Percentiles rank a stretch among this genome's conserved stretches.
Evolutionary conservation across 176 grass and related monocot genomes (phyloP).

Genomic region (Typha latifolia): DNA sequence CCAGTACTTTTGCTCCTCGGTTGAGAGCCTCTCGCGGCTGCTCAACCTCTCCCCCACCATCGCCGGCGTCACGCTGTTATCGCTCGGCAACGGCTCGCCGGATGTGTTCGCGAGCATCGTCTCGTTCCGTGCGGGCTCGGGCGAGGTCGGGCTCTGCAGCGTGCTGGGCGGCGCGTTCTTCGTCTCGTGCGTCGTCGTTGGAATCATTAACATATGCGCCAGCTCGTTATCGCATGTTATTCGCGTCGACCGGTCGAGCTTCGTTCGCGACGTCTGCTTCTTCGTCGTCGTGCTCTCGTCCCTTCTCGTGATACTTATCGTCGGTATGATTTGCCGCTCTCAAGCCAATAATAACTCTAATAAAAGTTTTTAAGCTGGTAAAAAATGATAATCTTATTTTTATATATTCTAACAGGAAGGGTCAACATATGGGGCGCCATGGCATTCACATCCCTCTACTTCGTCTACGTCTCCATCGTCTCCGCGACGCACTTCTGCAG

Average conservation of each 20-base stretch:
- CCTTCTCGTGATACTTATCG: conserved; percentile 40
- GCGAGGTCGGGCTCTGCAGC: conserved; percentile 60
- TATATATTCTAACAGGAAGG: not conserved
- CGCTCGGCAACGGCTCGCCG: conserved; percentile 6
- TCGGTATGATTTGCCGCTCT: not conserved
- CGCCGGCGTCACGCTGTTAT: not conserved
- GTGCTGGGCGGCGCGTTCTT: conserved; percentile 77
- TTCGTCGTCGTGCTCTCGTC: conserved; percentile 61
- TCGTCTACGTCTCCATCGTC: conserved; percentile 55
- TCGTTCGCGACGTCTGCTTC: conserved; percentile 70
- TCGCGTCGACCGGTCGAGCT: conserved; percentile 42
- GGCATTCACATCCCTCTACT: conserved; percentile 65
- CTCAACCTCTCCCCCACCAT: conserved; percentile 11
- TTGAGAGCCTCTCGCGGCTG: conserved; percentile 11
- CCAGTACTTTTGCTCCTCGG: conserved; percentile 11
- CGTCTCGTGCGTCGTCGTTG: conserved; percentile 73
- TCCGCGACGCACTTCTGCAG: conserved; percentile 64
- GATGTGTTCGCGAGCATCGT: conserved; percentile 2
- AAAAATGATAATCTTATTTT: no score
- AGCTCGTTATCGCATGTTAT: not conserved
- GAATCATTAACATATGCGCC: conserved; percentile 44
- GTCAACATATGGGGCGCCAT: conserved; percentile 62
- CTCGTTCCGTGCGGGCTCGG: conserved; percentile 21
- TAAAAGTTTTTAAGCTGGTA: no score
- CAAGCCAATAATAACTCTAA: no score